phyloP scores from a whole-genome alignment of 2,329 filamentous ascomycete genomes.

The Penicillium sp. region DNA sequence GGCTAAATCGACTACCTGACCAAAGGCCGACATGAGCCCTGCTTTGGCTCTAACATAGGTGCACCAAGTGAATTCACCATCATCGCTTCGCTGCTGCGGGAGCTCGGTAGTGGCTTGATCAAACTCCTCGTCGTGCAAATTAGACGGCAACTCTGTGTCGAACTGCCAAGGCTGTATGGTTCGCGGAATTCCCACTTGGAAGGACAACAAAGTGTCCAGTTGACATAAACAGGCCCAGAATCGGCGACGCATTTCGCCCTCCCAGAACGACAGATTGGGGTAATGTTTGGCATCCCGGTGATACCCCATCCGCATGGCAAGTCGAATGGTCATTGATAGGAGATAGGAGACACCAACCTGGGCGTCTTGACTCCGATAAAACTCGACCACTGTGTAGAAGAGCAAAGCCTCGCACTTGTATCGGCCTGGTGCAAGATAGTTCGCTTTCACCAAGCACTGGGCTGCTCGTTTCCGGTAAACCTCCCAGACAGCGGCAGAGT shows the following conservation, averaged over 20 bases:
- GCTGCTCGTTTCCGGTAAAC: slow-evolving; percentile 46
- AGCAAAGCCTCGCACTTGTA: slow-evolving; percentile 31
- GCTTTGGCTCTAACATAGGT: slow-evolving; percentile 35
- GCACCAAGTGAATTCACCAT: slow-evolving; percentile 47
- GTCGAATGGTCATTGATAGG: slow-evolving; percentile 49
- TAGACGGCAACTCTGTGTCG: slow-evolving; percentile 54
- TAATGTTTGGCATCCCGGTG: slow-evolving; percentile 54
- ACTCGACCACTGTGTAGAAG: slow-evolving; percentile 26
- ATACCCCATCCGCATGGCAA: slow-evolving; percentile 59
- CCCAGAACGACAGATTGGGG: slow-evolving; percentile 48
- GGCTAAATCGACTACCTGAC: slow-evolving; percentile 34
- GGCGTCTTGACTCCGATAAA: slow-evolving; percentile 27
- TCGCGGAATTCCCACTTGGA: slow-evolving; percentile 59
- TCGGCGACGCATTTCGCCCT: slow-evolving; percentile 50
- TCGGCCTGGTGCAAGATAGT: slow-evolving; percentile 28
- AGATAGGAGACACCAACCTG: slow-evolving; percentile 52
- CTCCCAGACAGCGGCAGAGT: slow-evolving; percentile 25
- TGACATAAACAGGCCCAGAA: slow-evolving; percentile 43
- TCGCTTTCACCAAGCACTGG: slow-evolving; percentile 29
- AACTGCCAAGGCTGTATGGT: slow-evolving; percentile 56
- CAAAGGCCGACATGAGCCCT: slow-evolving; percentile 32
- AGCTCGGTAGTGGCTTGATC: slow-evolving; percentile 45
- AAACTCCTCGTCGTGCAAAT: slow-evolving; percentile 58
- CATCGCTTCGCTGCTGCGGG: slow-evolving; percentile 48
- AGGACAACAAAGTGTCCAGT: slow-evolving; percentile 56